Base-by-base conservation (phyloP, 768 basidiomycete genomes). In the Pleurotus ostreatus region DNA sequence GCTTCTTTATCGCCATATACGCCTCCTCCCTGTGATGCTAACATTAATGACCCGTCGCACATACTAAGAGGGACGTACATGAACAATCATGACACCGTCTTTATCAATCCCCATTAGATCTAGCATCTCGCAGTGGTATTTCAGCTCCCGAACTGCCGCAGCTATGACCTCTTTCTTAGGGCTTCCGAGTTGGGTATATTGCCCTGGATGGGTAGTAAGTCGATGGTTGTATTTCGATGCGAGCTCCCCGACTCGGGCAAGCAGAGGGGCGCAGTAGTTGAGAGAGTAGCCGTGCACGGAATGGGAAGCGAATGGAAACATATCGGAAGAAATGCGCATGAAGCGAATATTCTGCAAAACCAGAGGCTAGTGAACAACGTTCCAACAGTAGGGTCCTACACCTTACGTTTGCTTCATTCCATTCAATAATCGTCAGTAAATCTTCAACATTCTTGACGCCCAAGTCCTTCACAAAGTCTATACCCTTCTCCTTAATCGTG, bases 231-330 rank as follows among this genome's bases (percentile, higher is more conserved):
- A 81, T 61, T 80, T 80, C 39, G 78, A 82, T 11, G 89, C 89
- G 20, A 91, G 75, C 5, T 73, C 76, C 1, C 90, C 92, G 20
- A 82, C 85, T 63, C 74, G 64, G 2, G 77, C 75, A 4, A 86
- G 73, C 20, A 81, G 70, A 2, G 72, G 56, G 4, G 80, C 74
- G 5, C 90, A 93, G 57, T 90, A 94, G 6, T 82, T 79, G 22
- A 98, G 78, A 13, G 84, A 79, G 68, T 98, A 97, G 0, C 93
- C 93, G 63, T 93, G 82, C 16, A 76, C 77, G 15, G 71, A 76
- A 61, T 98, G 95, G 1, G 89, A 89, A 0, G 94, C 93, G 63
- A 88, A 97, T 1, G 94, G 94, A 70, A 97, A 96, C 82, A 97
- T 86, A 60, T 94, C 91, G 6, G 92, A 93, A 0, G 92, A 94